Evolutionary conservation across 345 rosid genomes (phyloP).

Genomic region (Salix purpurea): DNA sequence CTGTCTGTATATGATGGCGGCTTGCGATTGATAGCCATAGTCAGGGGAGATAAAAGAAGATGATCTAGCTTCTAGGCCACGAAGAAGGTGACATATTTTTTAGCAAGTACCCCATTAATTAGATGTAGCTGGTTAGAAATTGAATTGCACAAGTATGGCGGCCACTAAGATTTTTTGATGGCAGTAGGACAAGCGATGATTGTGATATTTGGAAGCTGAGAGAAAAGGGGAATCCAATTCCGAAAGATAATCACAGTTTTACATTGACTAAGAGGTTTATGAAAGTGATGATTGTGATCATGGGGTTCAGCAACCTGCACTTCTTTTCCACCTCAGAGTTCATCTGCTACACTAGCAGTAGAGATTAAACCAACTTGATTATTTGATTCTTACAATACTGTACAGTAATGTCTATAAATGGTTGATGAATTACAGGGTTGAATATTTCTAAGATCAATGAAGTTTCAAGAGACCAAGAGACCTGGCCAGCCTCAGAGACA

Average conservation of each 20-base stretch:
- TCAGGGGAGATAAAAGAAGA: no score
- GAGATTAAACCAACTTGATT: not conserved
- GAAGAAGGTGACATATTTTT: not conserved
- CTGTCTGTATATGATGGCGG: not conserved
- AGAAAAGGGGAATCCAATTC: not conserved
- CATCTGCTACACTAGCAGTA: not conserved
- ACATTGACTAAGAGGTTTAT: not conserved
- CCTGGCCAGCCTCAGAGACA: constrained; percentile 48
- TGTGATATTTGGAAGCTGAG: not conserved
- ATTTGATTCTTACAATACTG: constrained; percentile 1
- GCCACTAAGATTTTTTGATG: not conserved
- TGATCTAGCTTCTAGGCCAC: not conserved
- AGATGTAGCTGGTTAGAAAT: not conserved
- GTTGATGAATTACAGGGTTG: constrained; percentile 10
- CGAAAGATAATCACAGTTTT: not conserved
- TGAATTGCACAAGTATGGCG: not conserved
- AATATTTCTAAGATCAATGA: not conserved
- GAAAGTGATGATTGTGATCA: not conserved
- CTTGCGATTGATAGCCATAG: not conserved
- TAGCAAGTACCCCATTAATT: not conserved
- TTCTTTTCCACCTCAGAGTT: not conserved
- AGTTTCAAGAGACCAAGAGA: constrained; percentile 32
- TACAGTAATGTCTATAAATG: not conserved
- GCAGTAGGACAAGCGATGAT: not conserved
- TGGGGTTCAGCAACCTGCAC: not conserved